Evolutionary conservation across 208 protist species (phyloP).

Genomic region (Leishmania tarentolae): DNA sequence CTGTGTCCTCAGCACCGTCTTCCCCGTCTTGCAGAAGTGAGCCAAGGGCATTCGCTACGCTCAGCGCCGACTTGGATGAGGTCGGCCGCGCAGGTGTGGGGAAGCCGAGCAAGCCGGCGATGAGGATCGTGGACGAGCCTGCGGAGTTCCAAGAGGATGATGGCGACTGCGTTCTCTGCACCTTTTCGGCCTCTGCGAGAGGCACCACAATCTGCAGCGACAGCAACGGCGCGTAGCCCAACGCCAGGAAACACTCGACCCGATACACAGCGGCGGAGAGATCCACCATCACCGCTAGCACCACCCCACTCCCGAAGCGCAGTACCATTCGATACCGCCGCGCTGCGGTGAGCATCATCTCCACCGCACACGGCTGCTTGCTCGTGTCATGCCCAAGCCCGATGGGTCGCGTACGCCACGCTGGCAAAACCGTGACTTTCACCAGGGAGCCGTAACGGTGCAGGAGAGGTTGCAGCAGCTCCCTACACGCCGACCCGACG

Average conservation of each 20-base stretch:
- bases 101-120: slow-evolving; percentile 47
- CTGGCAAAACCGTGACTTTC: slow-evolving; percentile 54
- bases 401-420: slow-evolving; percentile 53
- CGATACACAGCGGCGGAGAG: slow-evolving; percentile 41
- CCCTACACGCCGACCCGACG: slow-evolving; percentile 34
- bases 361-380: slow-evolving; percentile 50
- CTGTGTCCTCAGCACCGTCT: background rate
- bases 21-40: slow-evolving; percentile 16
- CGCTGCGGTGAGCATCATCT: slow-evolving; percentile 40
- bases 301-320: slow-evolving; percentile 56
- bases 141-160: background rate
- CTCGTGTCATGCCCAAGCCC: slow-evolving; percentile 54
- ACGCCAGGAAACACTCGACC: slow-evolving; percentile 72
- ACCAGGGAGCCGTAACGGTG: slow-evolving; percentile 51
- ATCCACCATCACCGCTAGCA: slow-evolving; percentile 76
- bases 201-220: slow-evolving; percentile 41
- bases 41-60: background rate
- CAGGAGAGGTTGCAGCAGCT: slow-evolving; percentile 60
- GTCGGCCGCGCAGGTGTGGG: slow-evolving; percentile 9
- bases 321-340: slow-evolving; percentile 72
- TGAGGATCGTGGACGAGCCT: slow-evolving; percentile 29
- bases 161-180: background rate
- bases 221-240: slow-evolving; percentile 45
- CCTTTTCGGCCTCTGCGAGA: slow-evolving; percentile 18
- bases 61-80: slow-evolving; percentile 2